Base-by-base conservation (phyloP, 176 grass and related monocot genomes). In the Cenchrus americanus region DNA sequence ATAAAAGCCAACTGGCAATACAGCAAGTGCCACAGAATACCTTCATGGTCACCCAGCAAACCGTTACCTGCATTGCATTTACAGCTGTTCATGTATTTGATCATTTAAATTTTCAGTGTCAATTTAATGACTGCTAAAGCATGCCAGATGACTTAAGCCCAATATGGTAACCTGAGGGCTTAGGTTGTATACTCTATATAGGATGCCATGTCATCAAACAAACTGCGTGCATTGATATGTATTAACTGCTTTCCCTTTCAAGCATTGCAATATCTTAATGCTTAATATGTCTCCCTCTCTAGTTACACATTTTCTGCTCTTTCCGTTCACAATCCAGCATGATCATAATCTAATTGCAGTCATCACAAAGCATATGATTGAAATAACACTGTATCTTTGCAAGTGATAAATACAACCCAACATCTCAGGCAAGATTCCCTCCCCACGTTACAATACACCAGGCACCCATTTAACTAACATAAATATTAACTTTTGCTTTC, bases 371-470 rank as follows among this genome's bases (percentile, higher is more conserved):
- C 79, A 79, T 66, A 32, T 2, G 26, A 22, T 71, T 22, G 19
- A 47, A 55, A 77, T 23, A 82, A 41, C 6, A 12, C 65, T 42
- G 34, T 53, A 53, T 51, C 69, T 57, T 82, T n/a, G n/a, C n/a
- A n/a, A n/a, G 17, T 9, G 24, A 67, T 22, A 26, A 48, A 66
- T 79, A 74, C 59, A 86, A 51, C 32, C 15, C 11, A 53, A 63
- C 58, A 58, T 61, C 27, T 60, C 13, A 66, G 57, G 65, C 57
- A 73, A 82, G 47, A 71, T 47, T 47, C 47, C 77, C 58, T 8
- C 57, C 62, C 49, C 40, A 18, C 10, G 57, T 66, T 82, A 90
- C 83, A 86, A 44, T 82, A 73, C 77, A 65, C 50, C 21, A 90
- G 27, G 46, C 49, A 19, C 21, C 1, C 73, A 71, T 48, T 52